phyloP scores from a whole-genome alignment of 1,284 basidiomycete genomes.

The Ceratorhiza oryzae-sativae region DNA sequence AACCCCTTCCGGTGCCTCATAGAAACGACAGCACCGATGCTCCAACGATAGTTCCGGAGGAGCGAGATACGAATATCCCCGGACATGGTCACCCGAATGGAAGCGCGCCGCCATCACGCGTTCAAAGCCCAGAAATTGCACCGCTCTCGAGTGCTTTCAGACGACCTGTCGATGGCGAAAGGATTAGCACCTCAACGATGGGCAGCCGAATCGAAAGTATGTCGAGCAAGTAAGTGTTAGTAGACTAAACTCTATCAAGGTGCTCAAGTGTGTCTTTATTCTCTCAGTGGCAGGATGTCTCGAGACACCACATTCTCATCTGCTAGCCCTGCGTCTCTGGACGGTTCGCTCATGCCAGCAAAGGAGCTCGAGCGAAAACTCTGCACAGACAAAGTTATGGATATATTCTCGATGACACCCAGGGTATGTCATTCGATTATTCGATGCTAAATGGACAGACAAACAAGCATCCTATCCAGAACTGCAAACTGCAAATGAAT shows the following conservation, averaged over 20 bases:
- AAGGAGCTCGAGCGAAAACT: constrained; percentile 83
- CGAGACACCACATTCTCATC: constrained; percentile 66
- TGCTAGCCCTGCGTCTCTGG: constrained; percentile 57
- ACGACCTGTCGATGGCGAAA: constrained; percentile 30
- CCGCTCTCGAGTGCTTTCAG: constrained; percentile 32
- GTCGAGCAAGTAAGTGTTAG: constrained; percentile 61
- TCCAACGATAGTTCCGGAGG: constrained; percentile 14
- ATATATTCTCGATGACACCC: constrained; percentile 95
- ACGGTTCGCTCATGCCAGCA: constrained; percentile 57
- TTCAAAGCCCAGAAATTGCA: constrained; percentile 35
- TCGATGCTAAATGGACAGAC: no score
- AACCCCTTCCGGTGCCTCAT: background rate
- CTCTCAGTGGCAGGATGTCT: constrained; percentile 62
- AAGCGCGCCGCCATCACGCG: constrained; percentile 15
- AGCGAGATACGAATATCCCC: constrained; percentile 2
- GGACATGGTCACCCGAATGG: background rate
- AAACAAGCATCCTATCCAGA: no score
- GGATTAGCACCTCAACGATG: constrained; percentile 32
- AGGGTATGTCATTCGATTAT: constrained; percentile 71
- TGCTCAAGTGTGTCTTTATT: no score
- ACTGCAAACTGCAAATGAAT: constrained; percentile 89
- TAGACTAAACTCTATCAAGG: background rate
- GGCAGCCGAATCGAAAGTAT: constrained; percentile 48
- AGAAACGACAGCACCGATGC: constrained; percentile 25
- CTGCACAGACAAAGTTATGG: constrained; percentile 79